These are phyloP conservation scores for Rheum nobile DNA, from an alignment of 148 eudicot species.

Conservation along the genomic window DNA sequence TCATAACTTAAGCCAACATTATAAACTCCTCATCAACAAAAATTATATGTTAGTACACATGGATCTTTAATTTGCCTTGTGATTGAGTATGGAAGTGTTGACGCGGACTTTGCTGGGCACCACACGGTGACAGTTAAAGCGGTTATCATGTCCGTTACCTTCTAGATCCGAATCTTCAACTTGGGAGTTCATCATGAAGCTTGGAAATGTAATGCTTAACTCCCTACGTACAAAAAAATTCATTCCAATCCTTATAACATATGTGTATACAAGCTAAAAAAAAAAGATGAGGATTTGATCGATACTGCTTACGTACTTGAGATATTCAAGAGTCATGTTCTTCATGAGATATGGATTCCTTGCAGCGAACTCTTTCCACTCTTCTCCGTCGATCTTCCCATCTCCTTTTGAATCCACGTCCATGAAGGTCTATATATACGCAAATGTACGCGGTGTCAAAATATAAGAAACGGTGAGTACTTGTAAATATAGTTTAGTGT, in stretches of 20 bases:
- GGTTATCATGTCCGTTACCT: neutral
- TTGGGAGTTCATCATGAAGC: slow-evolving; percentile 28
- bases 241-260: too few relatives aligned
- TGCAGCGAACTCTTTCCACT: slow-evolving; percentile 42
- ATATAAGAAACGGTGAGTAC: too few relatives aligned
- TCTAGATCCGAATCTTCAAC: slow-evolving; percentile 17
- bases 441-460: too few relatives aligned
- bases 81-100: neutral
- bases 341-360: slow-evolving; percentile 35
- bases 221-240: slow-evolving; percentile 31
- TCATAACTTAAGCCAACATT: too few relatives aligned
- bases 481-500: too few relatives aligned
- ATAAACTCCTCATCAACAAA: too few relatives aligned
- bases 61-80: too few relatives aligned
- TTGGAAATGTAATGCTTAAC: slow-evolving; percentile 54
- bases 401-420: slow-evolving; percentile 51
- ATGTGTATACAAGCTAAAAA: too few relatives aligned
- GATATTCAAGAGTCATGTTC: slow-evolving; percentile 40
- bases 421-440: slow-evolving; percentile 21
- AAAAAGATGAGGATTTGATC: too few relatives aligned
- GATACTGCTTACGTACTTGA: slow-evolving; percentile 23
- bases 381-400: slow-evolving; percentile 48
- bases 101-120: neutral
- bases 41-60: too few relatives aligned
- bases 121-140: neutral